Base-by-base conservation (phyloP, 2,329 filamentous ascomycete species). In the Trichoderma guizhouense region DNA sequence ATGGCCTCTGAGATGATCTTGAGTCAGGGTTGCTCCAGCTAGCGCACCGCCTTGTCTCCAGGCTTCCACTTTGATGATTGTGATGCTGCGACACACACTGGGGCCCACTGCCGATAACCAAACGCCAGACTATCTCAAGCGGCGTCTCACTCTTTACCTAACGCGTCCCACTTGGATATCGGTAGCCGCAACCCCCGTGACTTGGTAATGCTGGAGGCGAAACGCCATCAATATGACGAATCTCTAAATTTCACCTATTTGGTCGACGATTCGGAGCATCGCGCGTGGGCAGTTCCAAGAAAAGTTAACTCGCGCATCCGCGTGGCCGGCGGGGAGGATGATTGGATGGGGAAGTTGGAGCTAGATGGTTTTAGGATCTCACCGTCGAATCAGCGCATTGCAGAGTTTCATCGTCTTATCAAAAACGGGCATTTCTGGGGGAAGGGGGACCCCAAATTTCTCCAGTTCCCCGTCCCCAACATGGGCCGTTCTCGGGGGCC, bases 401-500 rank as follows among this genome's bases (percentile, higher is more conserved):
- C 66, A 62, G 55, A 34, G n/a, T 69, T 64, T 63, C 67, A 51
- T 30, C 43, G 68, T 57, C 58, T 70, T 70, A 70, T 70, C 68
- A 64, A 64, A 70, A 70, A 63, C 58, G 68, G 58, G 68, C 68
- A 39, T 64, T 55, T 64, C 68, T 69, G 66, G 66, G 67, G 68
- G 60, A 64, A 21, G 9, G 7, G 11, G 7, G 12, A 63, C 68
- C 43, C 68, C 68, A 57, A 51, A 64, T 36, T 63, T 64, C 68
- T 64, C 68, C 68, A 70, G 68, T 55, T 70, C 58, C 60, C 68
- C 68, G 68, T 55, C 60, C 55, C 43, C 69, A 71, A 36, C 34
- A 60, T 58, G 60, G 51, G 36, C 51, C 57, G 24, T 71, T 28
- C 36, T 71, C 69, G 69, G 69, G 69, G 61, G 14, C 51, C 43